Evolutionary conservation across 805 yeast genomes (phyloP), one percentile per base, ranked within the genome.

Genomic region (Metschnikowia lochheadii): DNA sequence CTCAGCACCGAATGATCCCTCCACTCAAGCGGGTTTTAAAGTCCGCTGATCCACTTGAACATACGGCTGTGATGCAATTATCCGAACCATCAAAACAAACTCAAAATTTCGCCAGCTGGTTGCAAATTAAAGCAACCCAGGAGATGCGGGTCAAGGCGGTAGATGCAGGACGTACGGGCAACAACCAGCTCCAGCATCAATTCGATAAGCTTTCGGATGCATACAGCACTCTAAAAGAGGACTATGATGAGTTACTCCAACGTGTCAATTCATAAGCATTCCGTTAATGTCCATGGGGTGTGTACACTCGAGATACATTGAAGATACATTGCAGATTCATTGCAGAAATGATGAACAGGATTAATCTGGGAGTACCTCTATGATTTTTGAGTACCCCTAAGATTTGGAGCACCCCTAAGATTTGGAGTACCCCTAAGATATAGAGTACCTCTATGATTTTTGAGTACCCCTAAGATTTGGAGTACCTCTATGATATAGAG

Each of bases 1-100:
- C 75, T 54, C 65, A 64, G 48, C 67, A 66, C 51, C 65, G 81
- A 52, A 62, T 78, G 21, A 73, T 86, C n/a, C 91, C 91, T 0
- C 74, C 72, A 6, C 74, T 87, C 54, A 87, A 85, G 64, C 77
- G 92, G 64, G 80, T 77, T 1, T 62, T 85, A 41, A 75, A 70
- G 3, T 77, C 76, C 18, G 49, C 58, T 5, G 65, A 68, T 34
- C 66, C 53, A 67, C 66, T 51, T 57, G 71, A 54, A 61, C 80
- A 59, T 80, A 78, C 63, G 75, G 75, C 63, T 58, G 81, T 48
- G 46, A 52, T 61, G 61, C 75, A 68, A 60, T 70, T 68, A 41
- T 73, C 66, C 6, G 57, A 55, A 15, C 50, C 50, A 20, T 64
- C 57, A 18, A 61, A 58, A 23, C 46, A 57, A 6, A 56, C 64